These are phyloP conservation scores for Capronia coronata DNA, from an alignment of 2,329 filamentous ascomycete genomes.

Conservation along the genomic window DNA sequence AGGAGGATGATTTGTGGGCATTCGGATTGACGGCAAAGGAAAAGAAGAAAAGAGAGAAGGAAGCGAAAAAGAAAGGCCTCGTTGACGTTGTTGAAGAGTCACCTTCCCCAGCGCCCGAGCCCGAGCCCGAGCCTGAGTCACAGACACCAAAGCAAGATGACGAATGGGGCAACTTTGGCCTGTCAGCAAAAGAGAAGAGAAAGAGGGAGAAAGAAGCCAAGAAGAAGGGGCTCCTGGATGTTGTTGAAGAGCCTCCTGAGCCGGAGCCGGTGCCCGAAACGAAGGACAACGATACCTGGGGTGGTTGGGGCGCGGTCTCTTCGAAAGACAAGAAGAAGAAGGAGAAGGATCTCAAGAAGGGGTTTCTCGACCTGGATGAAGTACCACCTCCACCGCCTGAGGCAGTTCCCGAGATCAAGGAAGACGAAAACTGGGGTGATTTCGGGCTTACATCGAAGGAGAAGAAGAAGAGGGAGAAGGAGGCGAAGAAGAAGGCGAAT, in stretches of 20 bases:
- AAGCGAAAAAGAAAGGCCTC: constrained; percentile 13
- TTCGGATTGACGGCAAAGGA: constrained; percentile 6
- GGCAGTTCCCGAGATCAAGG: background rate
- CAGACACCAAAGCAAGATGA: constrained; percentile 32
- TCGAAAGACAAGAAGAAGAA: constrained; percentile 32
- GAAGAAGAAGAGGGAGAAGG: constrained; percentile 41
- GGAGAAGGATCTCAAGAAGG: constrained; percentile 39
- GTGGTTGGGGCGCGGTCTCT: constrained; percentile 1
- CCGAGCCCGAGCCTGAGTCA: constrained; percentile 29
- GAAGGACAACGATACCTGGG: background rate
- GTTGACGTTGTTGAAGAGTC: constrained; percentile 20
- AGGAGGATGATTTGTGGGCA: background rate
- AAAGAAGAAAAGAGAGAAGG: constrained; percentile 35
- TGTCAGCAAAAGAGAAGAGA: constrained; percentile 40
- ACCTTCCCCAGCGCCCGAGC: constrained; percentile 5
- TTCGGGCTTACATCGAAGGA: constrained; percentile 9
- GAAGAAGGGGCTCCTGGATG: constrained; percentile 27
- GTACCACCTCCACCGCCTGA: background rate
- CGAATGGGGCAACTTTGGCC: constrained; percentile 30
- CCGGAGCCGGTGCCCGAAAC: constrained; percentile 33
- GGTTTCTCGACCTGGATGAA: constrained; percentile 1
- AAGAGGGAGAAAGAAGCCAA: constrained; percentile 41
- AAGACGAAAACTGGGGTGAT: background rate
- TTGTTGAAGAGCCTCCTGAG: constrained; percentile 29
- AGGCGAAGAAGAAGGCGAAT: constrained; percentile 28